Evolutionary conservation across 179 eudicot species (phyloP), one percentile per base, ranked within the genome.

Genomic region (Silene vulgaris): DNA sequence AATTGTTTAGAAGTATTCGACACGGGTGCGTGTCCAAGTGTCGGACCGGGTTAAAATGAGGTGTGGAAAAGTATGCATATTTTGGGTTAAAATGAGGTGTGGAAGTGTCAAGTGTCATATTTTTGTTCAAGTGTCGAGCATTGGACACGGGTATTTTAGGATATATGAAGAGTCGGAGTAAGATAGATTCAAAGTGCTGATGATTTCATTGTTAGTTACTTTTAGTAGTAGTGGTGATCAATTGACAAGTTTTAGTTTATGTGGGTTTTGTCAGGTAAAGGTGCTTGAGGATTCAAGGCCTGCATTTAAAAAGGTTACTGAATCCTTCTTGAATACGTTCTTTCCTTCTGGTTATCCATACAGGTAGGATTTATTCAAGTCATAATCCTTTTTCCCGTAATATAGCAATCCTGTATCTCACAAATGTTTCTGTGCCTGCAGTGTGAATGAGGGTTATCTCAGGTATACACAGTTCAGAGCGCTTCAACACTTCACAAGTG

Each of bases 331-430:
- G 62, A 92, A 87, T 81, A 86, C 89, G 21, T 95, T 95, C 84
- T 95, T 89, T 56, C 97, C 99, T 63, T 85, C 99, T 13, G 99
- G 99, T 16, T 95, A 92, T 81, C 99, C 99, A 74, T 95, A 90
- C 80, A 94, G 98, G 98, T 94, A 26, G 74, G 83, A 65, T 20
- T 8, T 78, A 17, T 5, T 62, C 28, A 50, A 73, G 37, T 57
- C 60, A 35, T 8, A 3, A 50, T 12, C 11, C 5, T 71, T 26
- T 21, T 32, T 14, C 57, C 60, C 21, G 35, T 6, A 64, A 69
- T 1, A 21, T 57, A 20, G 16, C 52, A 1, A 40, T 7, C 9
- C 17, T 21, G 5, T 61, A 29, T 57, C 65, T 76, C 60, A 72
- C 64, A 72, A 29, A 66, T 83, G n/a, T 76, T 74, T 40, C 68